These are phyloP conservation scores for Lecanicillium sp. DNA, from an alignment of 2,329 filamentous ascomycete species.

Conservation along the genomic window DNA sequence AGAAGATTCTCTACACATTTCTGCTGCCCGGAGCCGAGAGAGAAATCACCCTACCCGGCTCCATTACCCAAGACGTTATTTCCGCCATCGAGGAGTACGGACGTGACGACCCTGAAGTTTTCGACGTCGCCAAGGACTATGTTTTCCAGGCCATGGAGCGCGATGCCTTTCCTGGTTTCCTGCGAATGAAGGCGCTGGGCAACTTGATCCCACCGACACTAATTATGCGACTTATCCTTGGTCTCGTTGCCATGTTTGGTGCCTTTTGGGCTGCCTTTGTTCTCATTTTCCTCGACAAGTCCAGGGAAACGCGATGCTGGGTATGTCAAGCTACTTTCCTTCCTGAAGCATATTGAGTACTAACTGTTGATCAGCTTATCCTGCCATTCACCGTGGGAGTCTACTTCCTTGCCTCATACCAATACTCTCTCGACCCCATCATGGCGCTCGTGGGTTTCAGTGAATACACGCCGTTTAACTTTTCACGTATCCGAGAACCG, in stretches of 20 bases:
- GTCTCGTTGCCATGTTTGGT: slow-evolving; percentile 78
- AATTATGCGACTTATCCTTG: slow-evolving; percentile 76
- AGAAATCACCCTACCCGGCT: slow-evolving; percentile 86
- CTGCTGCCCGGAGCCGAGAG: slow-evolving; percentile 90
- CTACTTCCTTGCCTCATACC: slow-evolving; percentile 83
- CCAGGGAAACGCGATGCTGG: slow-evolving; percentile 71
- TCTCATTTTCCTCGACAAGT: slow-evolving; percentile 81
- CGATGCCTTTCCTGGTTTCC: slow-evolving; percentile 95
- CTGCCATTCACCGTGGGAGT: slow-evolving; percentile 87
- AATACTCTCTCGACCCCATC: slow-evolving; percentile 90
- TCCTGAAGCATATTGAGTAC: not conserved
- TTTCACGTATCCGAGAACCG: slow-evolving; percentile 79
- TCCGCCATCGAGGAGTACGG: slow-evolving; percentile 82
- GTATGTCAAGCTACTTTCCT: slow-evolving; percentile 43
- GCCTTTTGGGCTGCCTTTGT: slow-evolving; percentile 93
- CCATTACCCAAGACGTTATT: slow-evolving; percentile 80
- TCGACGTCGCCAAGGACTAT: slow-evolving; percentile 96
- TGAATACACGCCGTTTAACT: slow-evolving; percentile 94
- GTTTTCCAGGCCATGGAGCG: slow-evolving; percentile 99
- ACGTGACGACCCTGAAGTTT: slow-evolving; percentile 92
- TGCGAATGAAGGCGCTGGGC: slow-evolving; percentile 88
- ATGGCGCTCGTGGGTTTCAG: slow-evolving; percentile 84
- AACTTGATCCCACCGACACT: slow-evolving; percentile 91
- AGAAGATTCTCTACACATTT: slow-evolving; percentile 98
- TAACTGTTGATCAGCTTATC: slow-evolving; percentile 44